These are phyloP conservation scores for Uronychia binucleata DNA, from an alignment of 73 alveolate genomes.

Conservation along the genomic window DNA sequence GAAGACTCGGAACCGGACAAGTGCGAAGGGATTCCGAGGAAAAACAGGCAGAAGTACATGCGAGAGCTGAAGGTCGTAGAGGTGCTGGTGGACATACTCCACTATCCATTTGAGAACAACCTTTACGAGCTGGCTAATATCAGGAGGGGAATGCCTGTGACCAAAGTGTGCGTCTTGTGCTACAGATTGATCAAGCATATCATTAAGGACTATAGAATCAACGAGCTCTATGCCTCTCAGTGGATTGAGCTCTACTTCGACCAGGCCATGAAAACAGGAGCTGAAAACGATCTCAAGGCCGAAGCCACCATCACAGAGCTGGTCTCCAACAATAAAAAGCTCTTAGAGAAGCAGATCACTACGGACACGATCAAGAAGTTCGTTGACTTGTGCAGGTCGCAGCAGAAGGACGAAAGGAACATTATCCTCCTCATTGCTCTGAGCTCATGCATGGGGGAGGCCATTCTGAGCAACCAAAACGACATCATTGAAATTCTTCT, in stretches of 20 bases:
- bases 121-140: conserved; percentile 6
- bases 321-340: conserved; percentile 51
- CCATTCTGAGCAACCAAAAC: conserved; percentile 50
- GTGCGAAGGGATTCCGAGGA: conserved; percentile 38
- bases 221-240: conserved; percentile 68
- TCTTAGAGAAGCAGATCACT: conserved; percentile 53
- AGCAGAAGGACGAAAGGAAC: conserved; percentile 51
- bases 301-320: conserved; percentile 55
- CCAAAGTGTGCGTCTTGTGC: conserved; percentile 23
- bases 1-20: conserved; percentile 29
- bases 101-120: conserved; percentile 23
- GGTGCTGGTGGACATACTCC: conserved; percentile 18
- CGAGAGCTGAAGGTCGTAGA: conserved; percentile 33
- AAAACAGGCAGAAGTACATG: conserved; percentile 22
- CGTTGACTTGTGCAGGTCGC: conserved; percentile 43
- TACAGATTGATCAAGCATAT: conserved; percentile 48
- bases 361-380: conserved; percentile 44
- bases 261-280: conserved; percentile 56
- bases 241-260: conserved; percentile 66
- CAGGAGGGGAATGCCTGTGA: conserved; percentile 2
- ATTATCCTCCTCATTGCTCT: conserved; percentile 52
- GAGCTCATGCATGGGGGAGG: conserved; percentile 56
- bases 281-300: conserved; percentile 44
- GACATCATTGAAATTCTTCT: conserved; percentile 28
- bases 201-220: conserved; percentile 55